Percentiles rank a stretch among this genome's conserved stretches.
These are phyloP conservation scores for Zopfochytrium polystomum DNA, from an alignment of 371 early-diverging fungal genomes.

Conservation along the genomic window DNA sequence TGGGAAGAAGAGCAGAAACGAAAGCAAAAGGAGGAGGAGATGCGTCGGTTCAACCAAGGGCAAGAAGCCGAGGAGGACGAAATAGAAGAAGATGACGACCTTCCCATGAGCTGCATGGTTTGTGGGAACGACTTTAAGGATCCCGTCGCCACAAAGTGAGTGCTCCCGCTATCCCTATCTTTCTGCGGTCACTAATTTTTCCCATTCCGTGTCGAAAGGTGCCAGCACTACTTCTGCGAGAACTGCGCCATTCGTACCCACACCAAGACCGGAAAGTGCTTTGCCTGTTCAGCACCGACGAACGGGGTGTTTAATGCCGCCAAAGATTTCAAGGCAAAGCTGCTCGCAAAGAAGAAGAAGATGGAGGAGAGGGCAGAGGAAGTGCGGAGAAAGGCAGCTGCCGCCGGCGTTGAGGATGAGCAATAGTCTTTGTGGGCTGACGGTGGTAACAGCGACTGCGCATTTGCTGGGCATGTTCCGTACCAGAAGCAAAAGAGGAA, in stretches of 20 bases:
- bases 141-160: constrained; percentile 78
- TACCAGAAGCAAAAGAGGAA: no score
- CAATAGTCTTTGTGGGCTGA: no score
- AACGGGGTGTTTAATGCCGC: constrained; percentile 83
- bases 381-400: constrained; percentile 24
- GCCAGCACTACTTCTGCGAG: constrained; percentile 94
- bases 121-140: constrained; percentile 81
- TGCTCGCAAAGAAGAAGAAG: constrained; percentile 45
- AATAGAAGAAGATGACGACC: constrained; percentile 58
- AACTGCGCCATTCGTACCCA: constrained; percentile 82
- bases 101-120: constrained; percentile 92
- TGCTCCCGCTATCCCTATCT: constrained; percentile 8
- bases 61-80: constrained; percentile 48
- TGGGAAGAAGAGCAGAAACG: constrained; percentile 91
- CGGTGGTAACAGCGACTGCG: no score
- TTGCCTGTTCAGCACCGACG: constrained; percentile 81
- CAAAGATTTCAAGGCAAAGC: constrained; percentile 69
- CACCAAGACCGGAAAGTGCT: constrained; percentile 84
- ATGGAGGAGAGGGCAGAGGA: constrained; percentile 36
- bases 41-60: constrained; percentile 48
- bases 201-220: constrained; percentile 41
- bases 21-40: constrained; percentile 49
- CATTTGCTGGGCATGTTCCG: no score
- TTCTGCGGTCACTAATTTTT: neutral
- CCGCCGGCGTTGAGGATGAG: neutral